Evolutionary conservation across 202 grass and related monocot genomes (phyloP).

Genomic region (Sporobolus alterniflorus): DNA sequence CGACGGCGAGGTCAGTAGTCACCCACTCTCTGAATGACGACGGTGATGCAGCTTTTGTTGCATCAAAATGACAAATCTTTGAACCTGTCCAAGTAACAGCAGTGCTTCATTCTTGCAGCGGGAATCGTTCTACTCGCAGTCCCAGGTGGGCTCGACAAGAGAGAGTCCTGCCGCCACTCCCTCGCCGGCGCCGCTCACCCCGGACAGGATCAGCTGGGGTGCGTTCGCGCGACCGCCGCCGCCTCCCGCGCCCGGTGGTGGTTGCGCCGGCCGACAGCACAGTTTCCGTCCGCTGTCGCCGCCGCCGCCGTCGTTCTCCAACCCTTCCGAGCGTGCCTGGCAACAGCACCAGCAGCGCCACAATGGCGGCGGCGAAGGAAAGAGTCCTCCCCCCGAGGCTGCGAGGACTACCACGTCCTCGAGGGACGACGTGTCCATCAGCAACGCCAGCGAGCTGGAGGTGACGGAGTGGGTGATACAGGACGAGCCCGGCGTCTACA

Average conservation of each 20-base stretch:
- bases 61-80: neutral
- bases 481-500: conserved; percentile 80
- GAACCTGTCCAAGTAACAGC: neutral
- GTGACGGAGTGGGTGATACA: conserved; percentile 71
- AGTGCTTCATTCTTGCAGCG: conserved; percentile 29
- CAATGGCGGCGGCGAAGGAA: neutral
- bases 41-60: neutral
- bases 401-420: conserved; percentile 63
- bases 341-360: conserved; percentile 38
- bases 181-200: conserved; percentile 39
- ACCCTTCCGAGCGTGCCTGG: conserved; percentile 63
- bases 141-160: conserved; percentile 46
- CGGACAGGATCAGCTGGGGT: conserved; percentile 25
- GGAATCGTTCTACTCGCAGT: conserved; percentile 71
- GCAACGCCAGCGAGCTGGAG: conserved; percentile 78
- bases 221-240: conserved; percentile 3
- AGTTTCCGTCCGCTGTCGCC: conserved; percentile 50
- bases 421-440: conserved; percentile 72
- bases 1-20: conserved; percentile 33
- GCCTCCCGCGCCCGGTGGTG: neutral
- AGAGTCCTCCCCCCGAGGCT: conserved; percentile 50
- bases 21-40: no score
- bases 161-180: conserved; percentile 53
- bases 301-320: conserved; percentile 54
- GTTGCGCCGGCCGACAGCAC: conserved; percentile 16